Evolutionary conservation across 1,139 yeast species (phyloP).

Genomic region (Hanseniaspora sp.): DNA sequence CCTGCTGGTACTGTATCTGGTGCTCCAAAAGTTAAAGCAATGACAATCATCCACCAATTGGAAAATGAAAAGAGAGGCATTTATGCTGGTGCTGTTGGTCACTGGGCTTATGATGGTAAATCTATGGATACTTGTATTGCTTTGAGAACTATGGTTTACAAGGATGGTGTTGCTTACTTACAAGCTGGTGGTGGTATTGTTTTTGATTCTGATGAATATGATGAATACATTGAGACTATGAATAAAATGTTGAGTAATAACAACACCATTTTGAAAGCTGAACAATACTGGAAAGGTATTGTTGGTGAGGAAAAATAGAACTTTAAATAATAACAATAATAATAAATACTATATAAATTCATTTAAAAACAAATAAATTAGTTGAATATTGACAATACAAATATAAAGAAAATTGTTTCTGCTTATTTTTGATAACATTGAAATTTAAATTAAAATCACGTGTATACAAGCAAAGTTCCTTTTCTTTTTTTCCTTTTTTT

Average conservation of each 20-base stretch:
- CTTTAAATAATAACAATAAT: too few relatives aligned
- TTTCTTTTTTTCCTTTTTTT: too few relatives aligned
- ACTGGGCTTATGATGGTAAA: conserved; percentile 88
- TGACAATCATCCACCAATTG: conserved; percentile 83
- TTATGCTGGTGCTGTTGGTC: conserved; percentile 98
- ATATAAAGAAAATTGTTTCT: too few relatives aligned
- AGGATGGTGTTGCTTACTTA: conserved; percentile 78
- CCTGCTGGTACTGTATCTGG: conserved; percentile 99
- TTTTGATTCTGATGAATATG: conserved; percentile 85
- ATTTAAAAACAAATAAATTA: too few relatives aligned
- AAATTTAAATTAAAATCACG: too few relatives aligned
- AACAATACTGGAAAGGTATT: conserved; percentile 51
- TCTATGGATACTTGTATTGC: conserved; percentile 98
- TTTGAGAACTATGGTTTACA: conserved; percentile 87
- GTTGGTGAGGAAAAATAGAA: conserved; percentile 23
- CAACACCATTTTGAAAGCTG: conserved; percentile 82
- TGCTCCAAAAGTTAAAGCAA: conserved; percentile 93
- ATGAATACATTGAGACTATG: conserved; percentile 91
- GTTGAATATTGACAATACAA: too few relatives aligned
- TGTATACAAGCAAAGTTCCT: too few relatives aligned
- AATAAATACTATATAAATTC: too few relatives aligned
- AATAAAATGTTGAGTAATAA: conserved; percentile 94
- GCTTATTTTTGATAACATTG: too few relatives aligned
- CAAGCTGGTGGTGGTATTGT: conserved; percentile 99
- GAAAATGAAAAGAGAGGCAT: conserved; percentile 91